These are phyloP conservation scores for Neoboletus magnificus DNA, from an alignment of 768 basidiomycete species.

Conservation along the genomic window DNA sequence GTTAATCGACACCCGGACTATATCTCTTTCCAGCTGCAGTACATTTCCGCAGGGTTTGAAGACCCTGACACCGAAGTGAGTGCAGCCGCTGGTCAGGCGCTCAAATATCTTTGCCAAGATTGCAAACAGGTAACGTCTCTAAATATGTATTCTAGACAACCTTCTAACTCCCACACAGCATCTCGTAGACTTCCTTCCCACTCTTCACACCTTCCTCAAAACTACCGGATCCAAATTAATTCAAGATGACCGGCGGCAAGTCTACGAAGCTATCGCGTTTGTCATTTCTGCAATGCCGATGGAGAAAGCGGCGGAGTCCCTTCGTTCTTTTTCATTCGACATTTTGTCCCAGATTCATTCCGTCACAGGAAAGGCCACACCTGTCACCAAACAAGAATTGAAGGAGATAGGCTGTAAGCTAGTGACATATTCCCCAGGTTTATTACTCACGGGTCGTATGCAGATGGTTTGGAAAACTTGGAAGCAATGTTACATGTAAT, in stretches of 20 bases:
- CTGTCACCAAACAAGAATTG: conserved; percentile 69
- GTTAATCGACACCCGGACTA: conserved; percentile 86
- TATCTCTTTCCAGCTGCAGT: conserved; percentile 81
- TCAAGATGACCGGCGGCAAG: conserved; percentile 86
- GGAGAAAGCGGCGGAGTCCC: conserved; percentile 78
- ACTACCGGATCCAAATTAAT: conserved; percentile 74
- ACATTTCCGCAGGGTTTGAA: conserved; percentile 90
- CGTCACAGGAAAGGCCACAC: conserved; percentile 48
- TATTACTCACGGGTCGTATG: conserved; percentile 6
- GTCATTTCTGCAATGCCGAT: conserved; percentile 95
- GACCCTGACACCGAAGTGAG: conserved; percentile 76
- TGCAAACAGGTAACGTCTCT: conserved; percentile 67
- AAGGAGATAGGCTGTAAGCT: conserved; percentile 63
- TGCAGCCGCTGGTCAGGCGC: conserved; percentile 91
- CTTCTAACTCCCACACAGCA: conserved; percentile 48
- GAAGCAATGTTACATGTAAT: conserved; percentile 89
- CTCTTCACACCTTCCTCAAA: conserved; percentile 83
- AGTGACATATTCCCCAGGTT: neutral
- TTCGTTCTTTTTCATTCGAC: conserved; percentile 84
- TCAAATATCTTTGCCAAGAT: conserved; percentile 96
- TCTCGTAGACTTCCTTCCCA: conserved; percentile 86
- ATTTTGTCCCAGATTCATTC: conserved; percentile 76
- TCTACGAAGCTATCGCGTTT: conserved; percentile 94
- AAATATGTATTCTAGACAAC: conserved; percentile 4
- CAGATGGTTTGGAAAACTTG: conserved; percentile 87